Conservation (phyloP, 2,329 filamentous ascomycete genomes). For the Coleophoma eucalyptorum region DNA sequence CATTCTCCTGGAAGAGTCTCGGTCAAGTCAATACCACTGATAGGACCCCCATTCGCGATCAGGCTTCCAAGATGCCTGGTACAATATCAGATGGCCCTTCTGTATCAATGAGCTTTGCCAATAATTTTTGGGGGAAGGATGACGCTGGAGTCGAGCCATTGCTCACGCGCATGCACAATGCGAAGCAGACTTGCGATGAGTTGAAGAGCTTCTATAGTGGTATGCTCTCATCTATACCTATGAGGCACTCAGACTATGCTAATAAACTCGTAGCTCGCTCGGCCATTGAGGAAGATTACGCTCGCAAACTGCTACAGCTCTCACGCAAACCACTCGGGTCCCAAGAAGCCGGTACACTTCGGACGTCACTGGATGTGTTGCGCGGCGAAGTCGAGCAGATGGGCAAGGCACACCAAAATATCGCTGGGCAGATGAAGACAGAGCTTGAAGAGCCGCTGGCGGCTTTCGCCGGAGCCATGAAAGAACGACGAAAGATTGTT, state of each 20-base stretch:
- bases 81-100: slow-evolving; percentile 29
- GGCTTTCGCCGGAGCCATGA: slow-evolving; percentile 91
- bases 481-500: slow-evolving; percentile 94
- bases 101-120: slow-evolving; percentile 60
- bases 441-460: slow-evolving; percentile 91
- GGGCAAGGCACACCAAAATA: slow-evolving; percentile 87
- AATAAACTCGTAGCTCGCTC: slow-evolving; percentile 61
- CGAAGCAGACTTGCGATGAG: slow-evolving; percentile 94
- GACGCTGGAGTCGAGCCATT: slow-evolving; percentile 92
- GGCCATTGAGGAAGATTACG: slow-evolving; percentile 94
- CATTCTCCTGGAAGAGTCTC: no score
- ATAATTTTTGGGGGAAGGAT: slow-evolving; percentile 99
- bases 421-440: slow-evolving; percentile 90
- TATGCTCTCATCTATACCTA: slow-evolving; percentile 35
- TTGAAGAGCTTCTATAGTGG: slow-evolving; percentile 85
- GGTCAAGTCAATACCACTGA: not conserved
- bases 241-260: slow-evolving; percentile 2
- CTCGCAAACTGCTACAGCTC: slow-evolving; percentile 81
- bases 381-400: slow-evolving; percentile 88
- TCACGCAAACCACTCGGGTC: slow-evolving; percentile 88
- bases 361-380: slow-evolving; percentile 80
- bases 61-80: slow-evolving; percentile 22
- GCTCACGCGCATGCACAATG: slow-evolving; percentile 88
- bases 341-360: slow-evolving; percentile 79
- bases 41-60: slow-evolving; percentile 3